phyloP scores from a whole-genome alignment of 148 eudicot species.

The Suaeda aralocaspica region DNA sequence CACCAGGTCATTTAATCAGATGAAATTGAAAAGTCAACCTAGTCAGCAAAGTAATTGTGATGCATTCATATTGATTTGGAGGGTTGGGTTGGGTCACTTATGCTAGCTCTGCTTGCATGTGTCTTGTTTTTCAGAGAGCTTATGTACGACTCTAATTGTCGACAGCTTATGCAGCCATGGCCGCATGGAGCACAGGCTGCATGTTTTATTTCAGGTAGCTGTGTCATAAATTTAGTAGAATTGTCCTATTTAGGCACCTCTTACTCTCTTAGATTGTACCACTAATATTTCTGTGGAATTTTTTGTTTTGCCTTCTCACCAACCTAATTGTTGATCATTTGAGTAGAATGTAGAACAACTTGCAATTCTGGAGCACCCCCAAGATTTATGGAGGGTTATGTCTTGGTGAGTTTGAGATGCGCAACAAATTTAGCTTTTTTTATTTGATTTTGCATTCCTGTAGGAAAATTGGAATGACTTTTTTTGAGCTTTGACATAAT shows the following conservation, averaged over 20 bases:
- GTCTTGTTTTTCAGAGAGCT: neutral
- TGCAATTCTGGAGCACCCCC: neutral
- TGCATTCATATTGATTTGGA: neutral
- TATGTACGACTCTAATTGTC: neutral
- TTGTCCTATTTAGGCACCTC: neutral
- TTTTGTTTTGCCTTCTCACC: neutral
- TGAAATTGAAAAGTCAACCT: neutral
- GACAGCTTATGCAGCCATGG: constrained; percentile 4
- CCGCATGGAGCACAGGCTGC: neutral
- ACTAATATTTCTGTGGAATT: neutral
- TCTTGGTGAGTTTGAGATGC: neutral
- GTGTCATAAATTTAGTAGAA: neutral
- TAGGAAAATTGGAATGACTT: too few relatives aligned
- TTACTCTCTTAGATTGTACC: neutral
- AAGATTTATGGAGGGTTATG: neutral
- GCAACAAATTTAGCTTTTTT: neutral
- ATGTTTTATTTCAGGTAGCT: neutral
- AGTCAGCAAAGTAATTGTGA: neutral
- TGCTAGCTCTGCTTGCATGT: neutral
- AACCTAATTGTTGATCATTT: neutral
- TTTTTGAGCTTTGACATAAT: too few relatives aligned
- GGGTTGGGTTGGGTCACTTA: neutral
- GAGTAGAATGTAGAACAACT: neutral
- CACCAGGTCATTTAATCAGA: neutral
- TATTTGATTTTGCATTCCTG: too few relatives aligned